Evolutionary conservation across 129 eudicot genomes (phyloP).

Genomic region (Artemisia tridentata): DNA sequence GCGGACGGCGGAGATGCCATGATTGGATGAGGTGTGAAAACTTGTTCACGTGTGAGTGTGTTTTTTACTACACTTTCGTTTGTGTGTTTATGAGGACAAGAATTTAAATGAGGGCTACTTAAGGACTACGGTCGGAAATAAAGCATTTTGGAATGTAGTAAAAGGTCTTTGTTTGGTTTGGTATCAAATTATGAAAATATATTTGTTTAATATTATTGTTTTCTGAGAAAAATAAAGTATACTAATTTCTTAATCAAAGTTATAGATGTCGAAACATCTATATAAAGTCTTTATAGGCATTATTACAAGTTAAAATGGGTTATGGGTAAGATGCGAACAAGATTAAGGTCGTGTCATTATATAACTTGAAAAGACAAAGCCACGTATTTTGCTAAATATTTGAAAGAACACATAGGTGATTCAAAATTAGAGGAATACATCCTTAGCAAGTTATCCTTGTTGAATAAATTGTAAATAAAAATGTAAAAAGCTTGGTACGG

Average conservation of each 20-base stretch:
- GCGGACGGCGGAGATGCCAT: slow-evolving; percentile 34
- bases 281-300: too few species aligned
- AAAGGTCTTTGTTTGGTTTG: slow-evolving; percentile 14
- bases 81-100: slow-evolving; percentile 30
- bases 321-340: too few species aligned
- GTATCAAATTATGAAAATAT: neutral
- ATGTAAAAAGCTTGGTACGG: neutral
- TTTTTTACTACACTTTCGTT: neutral
- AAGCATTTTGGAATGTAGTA: slow-evolving; percentile 1
- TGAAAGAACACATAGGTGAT: too few species aligned
- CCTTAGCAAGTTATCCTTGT: slow-evolving; percentile 25
- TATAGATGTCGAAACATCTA: too few species aligned
- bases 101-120: slow-evolving; percentile 30
- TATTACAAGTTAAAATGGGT: too few species aligned
- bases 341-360: too few species aligned
- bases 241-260: too few species aligned
- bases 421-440: slow-evolving; percentile 12
- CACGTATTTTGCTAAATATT: too few species aligned
- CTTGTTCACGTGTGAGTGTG: slow-evolving; percentile 29
- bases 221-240: too few species aligned
- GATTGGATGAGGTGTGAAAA: slow-evolving; percentile 14
- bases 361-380: too few species aligned
- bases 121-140: slow-evolving; percentile 36
- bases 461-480: neutral
- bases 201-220: neutral